Evolutionary conservation across 2,329 filamentous ascomycete species (phyloP).

Genomic region (Colletotrichum sp.): DNA sequence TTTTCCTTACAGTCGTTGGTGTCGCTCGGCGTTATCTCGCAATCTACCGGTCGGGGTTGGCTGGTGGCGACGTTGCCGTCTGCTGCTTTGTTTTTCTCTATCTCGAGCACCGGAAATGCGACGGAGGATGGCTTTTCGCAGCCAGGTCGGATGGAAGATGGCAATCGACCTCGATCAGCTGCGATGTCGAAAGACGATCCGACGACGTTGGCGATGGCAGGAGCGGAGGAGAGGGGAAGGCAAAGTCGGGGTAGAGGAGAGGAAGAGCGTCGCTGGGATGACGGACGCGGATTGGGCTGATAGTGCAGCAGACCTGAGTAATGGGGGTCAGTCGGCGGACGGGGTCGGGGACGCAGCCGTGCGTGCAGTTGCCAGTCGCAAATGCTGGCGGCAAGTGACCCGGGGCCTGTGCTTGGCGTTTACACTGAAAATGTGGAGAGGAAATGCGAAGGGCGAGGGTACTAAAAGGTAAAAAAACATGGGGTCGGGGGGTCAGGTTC

Average conservation of each 20-base stretch:
- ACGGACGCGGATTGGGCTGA: constrained; percentile 3
- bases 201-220: not conserved
- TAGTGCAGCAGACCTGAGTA: not conserved
- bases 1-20: constrained; percentile 7
- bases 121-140: not conserved
- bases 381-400: constrained; percentile 2
- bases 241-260: not conserved
- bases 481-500: not conserved
- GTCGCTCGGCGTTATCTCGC: constrained; percentile 18
- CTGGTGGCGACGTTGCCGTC: not conserved
- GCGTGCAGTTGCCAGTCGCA: not conserved
- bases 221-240: not conserved
- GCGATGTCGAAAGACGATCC: not conserved
- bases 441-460: not conserved
- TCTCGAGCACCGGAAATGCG: not conserved
- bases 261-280: not conserved
- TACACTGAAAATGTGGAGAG: not conserved
- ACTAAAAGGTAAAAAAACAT: constrained; percentile 1
- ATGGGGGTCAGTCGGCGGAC: not conserved
- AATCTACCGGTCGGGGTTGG: constrained; percentile 9
- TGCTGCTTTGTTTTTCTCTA: not conserved
- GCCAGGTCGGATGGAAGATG: not conserved
- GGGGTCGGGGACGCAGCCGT: not conserved
- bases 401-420: not conserved
- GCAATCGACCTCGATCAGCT: not conserved